phyloP scores from a whole-genome alignment of 2,329 filamentous ascomycete genomes.

The Colletotrichum cuscutae region DNA sequence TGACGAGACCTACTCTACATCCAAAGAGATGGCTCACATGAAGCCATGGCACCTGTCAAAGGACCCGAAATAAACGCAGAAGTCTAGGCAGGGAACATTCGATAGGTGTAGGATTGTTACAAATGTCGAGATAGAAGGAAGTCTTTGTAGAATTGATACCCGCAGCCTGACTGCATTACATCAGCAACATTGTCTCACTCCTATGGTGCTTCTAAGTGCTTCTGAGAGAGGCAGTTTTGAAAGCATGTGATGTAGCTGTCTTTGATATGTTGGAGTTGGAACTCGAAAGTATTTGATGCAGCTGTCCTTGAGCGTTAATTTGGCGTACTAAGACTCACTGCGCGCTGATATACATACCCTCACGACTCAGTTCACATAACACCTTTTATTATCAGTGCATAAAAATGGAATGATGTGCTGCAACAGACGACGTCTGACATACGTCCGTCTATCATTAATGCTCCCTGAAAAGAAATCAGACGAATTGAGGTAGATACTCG shows the following conservation, averaged over 20 bases:
- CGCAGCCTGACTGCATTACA: background rate
- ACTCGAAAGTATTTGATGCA: no score
- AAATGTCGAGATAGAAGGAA: background rate
- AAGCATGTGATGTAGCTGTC: background rate
- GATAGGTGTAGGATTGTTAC: background rate
- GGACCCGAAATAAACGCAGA: background rate
- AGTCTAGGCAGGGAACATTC: background rate
- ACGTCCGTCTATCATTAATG: background rate
- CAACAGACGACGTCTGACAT: background rate
- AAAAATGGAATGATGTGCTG: background rate
- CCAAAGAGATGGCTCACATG: background rate
- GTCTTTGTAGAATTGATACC: slow-evolving; percentile 7
- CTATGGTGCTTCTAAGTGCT: background rate
- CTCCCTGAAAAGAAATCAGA: background rate
- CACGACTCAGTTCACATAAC: background rate
- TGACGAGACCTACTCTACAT: background rate
- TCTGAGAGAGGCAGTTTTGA: background rate
- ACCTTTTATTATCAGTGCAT: background rate
- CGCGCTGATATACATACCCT: background rate
- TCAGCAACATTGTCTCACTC: background rate
- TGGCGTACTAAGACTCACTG: background rate
- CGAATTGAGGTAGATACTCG: background rate
- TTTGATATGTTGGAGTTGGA: background rate
- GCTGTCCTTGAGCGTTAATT: no score
- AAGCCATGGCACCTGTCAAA: background rate